Base-by-base conservation (phyloP, 2,329 filamentous ascomycete species). In the Exophiala spinifera region DNA sequence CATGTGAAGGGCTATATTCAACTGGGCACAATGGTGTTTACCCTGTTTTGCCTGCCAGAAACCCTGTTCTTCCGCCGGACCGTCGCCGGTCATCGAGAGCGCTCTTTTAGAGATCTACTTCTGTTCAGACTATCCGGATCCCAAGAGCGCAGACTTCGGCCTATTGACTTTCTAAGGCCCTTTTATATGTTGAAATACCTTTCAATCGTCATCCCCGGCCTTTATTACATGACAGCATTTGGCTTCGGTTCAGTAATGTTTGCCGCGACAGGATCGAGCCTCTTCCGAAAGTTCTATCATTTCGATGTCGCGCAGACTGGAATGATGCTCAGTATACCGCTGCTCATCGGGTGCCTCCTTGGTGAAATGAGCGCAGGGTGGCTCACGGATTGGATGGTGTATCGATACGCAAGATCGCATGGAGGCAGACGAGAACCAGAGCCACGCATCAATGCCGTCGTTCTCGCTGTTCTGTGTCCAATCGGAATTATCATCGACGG, bases 401-500 rank as follows among this genome's bases (percentile, higher is more conserved):
- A 55, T 39, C 52, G 52, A 31, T 56, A 56, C 19, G 52, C 52
- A n/a, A 58, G 49, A 46, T n/a, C 15, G 5, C 48, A 58, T 20
- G 48, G 51, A n/a, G 56, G 56, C n/a, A 20, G 42, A 48, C 47
- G 47, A 4, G 45, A 55, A 39, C 56, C 56, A 17, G 56, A 58
- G 46, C 51, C 56, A 17, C 46, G 56, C 19, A 49, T 58, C 21
- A 51, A 58, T 17, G 43, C 37, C n/a, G 17, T 55, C 2, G 28
- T 61, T 52, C 42, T 55, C 6, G 56, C 51, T 36, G 54, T 66
- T 25, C 51, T 68, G 13, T 51, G 62, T 17, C 65, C 65, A 0
- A 52, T 61, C 15, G 66, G 66, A 5, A 55, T 67, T 59, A 69
- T 66, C 36, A 64, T 67, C 43, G 65, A 66, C 46, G 66, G 65